These are phyloP conservation scores for Beauveria pseudobassiana DNA, from an alignment of 2,329 filamentous ascomycete species.

Conservation along the genomic window DNA sequence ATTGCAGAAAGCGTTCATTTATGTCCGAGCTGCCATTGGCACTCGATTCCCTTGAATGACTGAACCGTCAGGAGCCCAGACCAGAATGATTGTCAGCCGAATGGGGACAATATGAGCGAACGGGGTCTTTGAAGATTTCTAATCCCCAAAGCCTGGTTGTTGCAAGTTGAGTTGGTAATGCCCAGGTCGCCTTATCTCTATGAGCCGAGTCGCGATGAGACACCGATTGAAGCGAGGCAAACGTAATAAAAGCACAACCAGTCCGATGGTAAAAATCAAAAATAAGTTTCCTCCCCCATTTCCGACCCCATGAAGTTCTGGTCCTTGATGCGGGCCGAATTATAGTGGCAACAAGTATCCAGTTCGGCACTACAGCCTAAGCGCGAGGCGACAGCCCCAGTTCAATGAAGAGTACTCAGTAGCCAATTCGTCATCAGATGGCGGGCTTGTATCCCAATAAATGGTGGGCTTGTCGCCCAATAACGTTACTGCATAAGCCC, in stretches of 20 bases:
- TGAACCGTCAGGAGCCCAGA: background rate
- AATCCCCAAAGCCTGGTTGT: background rate
- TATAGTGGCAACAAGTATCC: background rate
- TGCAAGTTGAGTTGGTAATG: too few species aligned
- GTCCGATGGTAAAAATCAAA: background rate
- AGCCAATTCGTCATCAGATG: background rate
- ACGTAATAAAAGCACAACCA: background rate
- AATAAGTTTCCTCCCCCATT: background rate
- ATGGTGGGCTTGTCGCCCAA: background rate
- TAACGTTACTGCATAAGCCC: background rate
- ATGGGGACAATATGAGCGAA: background rate
- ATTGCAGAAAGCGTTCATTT: background rate
- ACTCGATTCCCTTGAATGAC: background rate
- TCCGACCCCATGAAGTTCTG: background rate
- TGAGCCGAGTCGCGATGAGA: background rate
- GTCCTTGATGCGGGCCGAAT: background rate
- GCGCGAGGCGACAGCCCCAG: background rate
- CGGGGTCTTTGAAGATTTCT: background rate
- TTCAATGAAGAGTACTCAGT: background rate
- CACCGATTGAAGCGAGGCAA: background rate
- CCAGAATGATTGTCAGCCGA: background rate
- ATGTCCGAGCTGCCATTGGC: background rate
- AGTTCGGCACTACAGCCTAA: slow-evolving; percentile 4
- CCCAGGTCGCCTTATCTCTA: too few species aligned
- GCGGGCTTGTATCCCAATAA: background rate